Conservation (phyloP, 495 filamentous ascomycete genomes). For the Penicillium daleae region DNA sequence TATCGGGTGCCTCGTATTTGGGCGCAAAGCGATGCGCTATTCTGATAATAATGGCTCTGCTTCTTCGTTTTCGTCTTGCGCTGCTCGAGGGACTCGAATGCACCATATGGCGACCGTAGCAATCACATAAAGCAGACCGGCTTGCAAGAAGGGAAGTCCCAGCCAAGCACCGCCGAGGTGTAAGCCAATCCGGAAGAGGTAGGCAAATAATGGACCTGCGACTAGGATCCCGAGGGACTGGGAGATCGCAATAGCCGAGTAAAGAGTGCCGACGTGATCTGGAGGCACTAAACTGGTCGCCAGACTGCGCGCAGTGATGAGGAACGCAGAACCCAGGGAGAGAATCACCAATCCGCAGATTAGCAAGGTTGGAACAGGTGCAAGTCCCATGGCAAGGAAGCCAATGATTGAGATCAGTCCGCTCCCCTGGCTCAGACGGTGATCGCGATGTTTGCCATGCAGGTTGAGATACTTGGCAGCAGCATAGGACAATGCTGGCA, state of each 20-base stretch:
- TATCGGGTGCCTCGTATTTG: background rate
- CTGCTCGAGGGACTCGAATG: constrained; percentile 15
- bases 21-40: background rate
- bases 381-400: constrained; percentile 34
- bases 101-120: constrained; percentile 24
- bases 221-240: constrained; percentile 36
- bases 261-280: constrained; percentile 39
- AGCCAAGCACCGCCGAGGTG: constrained; percentile 40
- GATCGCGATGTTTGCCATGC: constrained; percentile 35
- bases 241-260: constrained; percentile 39
- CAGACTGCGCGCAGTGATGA: constrained; percentile 37
- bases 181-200: constrained; percentile 43
- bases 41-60: constrained; percentile 14
- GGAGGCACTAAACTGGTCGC: constrained; percentile 40
- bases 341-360: constrained; percentile 39
- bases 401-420: constrained; percentile 35
- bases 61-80: constrained; percentile 13
- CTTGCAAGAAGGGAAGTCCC: constrained; percentile 38
- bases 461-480: constrained; percentile 32
- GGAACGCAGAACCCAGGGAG: constrained; percentile 40
- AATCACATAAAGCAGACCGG: constrained; percentile 22
- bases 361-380: constrained; percentile 36
- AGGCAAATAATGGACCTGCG: constrained; percentile 41
- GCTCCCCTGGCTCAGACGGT: constrained; percentile 36
- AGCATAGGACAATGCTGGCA: constrained; percentile 33